Evolutionary conservation across 495 filamentous ascomycete species (phyloP).

Genomic region (Talaromyces proteolyticus): DNA sequence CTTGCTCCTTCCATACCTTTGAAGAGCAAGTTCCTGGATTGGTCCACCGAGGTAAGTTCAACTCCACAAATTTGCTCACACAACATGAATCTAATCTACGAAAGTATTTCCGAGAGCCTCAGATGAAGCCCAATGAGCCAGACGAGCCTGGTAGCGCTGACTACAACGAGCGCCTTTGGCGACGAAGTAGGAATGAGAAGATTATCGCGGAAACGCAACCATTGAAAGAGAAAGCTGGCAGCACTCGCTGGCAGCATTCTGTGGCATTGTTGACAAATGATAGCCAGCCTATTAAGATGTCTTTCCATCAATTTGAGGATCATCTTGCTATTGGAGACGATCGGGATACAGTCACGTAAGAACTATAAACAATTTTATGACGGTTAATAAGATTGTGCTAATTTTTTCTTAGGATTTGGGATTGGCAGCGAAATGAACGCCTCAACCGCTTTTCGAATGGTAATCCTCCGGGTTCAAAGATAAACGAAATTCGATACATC

Average conservation of each 20-base stretch:
- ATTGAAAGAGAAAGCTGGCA: conserved; percentile 79
- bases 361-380: conserved; percentile 5
- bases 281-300: conserved; percentile 83
- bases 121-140: conserved; percentile 94
- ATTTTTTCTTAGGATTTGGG: conserved; percentile 65
- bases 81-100: conserved; percentile 3
- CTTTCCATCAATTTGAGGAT: conserved; percentile 96
- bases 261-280: conserved; percentile 76
- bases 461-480: conserved; percentile 83
- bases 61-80: conserved; percentile 10
- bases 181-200: conserved; percentile 84
- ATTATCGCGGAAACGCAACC: conserved; percentile 90
- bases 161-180: conserved; percentile 93
- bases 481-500: conserved; percentile 92
- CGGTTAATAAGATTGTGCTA: conserved; percentile 12
- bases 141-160: conserved; percentile 97
- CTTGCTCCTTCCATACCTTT: conserved; percentile 62
- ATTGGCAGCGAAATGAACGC: conserved; percentile 71
- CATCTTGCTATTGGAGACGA: conserved; percentile 94
- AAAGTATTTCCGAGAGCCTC: conserved; percentile 93
- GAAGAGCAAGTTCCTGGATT: conserved; percentile 80
- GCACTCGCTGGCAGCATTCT: conserved; percentile 74
- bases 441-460: conserved; percentile 87
- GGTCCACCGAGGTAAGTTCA: conserved; percentile 74
- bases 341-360: conserved; percentile 71